Conservation (phyloP, 495 filamentous ascomycete genomes). For the Aspergillus sclerotioniger region DNA sequence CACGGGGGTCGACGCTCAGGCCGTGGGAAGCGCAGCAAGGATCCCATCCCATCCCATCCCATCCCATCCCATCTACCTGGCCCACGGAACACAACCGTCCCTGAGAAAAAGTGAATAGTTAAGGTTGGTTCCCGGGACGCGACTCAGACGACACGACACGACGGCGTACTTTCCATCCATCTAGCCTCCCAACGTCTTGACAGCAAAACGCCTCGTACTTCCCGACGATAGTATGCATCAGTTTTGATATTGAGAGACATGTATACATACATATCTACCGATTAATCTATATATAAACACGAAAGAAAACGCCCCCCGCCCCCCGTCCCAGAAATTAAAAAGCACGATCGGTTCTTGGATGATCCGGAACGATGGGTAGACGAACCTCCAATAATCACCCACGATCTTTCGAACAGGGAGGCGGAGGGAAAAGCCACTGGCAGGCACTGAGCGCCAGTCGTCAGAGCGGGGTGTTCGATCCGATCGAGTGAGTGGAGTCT, state of each 20-base stretch:
- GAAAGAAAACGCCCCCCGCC: conserved; percentile 8
- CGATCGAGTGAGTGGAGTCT: conserved; percentile 7
- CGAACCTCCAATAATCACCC: conserved; percentile 16
- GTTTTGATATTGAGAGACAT: not conserved
- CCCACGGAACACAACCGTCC: not conserved
- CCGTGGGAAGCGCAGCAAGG: not conserved
- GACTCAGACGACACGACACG: not conserved
- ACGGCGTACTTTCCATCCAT: conserved; percentile 2
- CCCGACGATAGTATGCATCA: not conserved
- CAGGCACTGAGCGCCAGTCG: no score
- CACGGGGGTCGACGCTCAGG: not conserved
- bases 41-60: not conserved
- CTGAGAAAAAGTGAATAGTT: conserved; percentile 1
- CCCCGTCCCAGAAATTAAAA: conserved; percentile 18
- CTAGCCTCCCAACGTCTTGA: no score
- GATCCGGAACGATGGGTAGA: conserved; percentile 7
- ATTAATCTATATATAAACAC: conserved; percentile 5
- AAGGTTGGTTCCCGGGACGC: conserved; percentile 1
- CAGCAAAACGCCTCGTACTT: conserved; percentile 5
- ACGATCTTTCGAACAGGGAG: conserved; percentile 8
- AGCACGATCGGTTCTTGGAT: conserved; percentile 15
- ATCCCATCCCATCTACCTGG: not conserved
- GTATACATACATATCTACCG: no score
- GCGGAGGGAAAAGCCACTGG: not conserved
- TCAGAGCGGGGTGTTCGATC: no score